Percentiles rank a stretch among this genome's conserved stretches.
These are phyloP conservation scores for Torrubiella hemipterigena DNA, from an alignment of 2,329 filamentous ascomycete species.

Conservation along the genomic window DNA sequence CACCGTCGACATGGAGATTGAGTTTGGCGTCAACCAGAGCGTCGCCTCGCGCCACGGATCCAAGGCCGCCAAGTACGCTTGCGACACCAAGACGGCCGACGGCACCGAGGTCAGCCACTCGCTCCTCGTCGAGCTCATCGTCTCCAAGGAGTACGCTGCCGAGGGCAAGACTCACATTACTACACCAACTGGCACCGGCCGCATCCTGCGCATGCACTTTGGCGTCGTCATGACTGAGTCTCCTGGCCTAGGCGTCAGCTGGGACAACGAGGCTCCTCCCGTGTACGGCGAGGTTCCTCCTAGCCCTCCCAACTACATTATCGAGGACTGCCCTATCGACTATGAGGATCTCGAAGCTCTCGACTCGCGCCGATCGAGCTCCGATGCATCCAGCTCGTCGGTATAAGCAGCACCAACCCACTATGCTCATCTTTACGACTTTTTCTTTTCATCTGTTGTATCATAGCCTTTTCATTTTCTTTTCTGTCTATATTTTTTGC, in stretches of 20 bases:
- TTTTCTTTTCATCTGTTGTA: too few relatives aligned
- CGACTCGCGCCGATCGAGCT: conserved; percentile 11
- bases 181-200: conserved; percentile 79
- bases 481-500: too few relatives aligned
- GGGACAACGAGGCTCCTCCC: conserved; percentile 92
- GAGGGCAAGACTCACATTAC: conserved; percentile 55
- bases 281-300: conserved; percentile 88
- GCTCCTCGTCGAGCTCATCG: conserved; percentile 84
- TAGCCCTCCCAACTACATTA: conserved; percentile 62
- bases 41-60: conserved; percentile 36
- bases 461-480: too few relatives aligned
- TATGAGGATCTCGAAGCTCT: conserved; percentile 28
- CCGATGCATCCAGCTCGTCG: too few relatives aligned
- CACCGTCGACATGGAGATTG: conserved; percentile 61
- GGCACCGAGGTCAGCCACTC: conserved; percentile 74
- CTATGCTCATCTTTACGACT: too few relatives aligned
- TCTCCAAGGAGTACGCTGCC: conserved; percentile 78
- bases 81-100: conserved; percentile 63
- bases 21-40: conserved; percentile 35
- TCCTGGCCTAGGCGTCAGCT: conserved; percentile 78
- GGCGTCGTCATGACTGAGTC: conserved; percentile 70
- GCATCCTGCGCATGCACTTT: conserved; percentile 90
- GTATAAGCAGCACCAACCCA: too few relatives aligned
- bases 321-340: conserved; percentile 20
- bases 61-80: conserved; percentile 50